These are phyloP conservation scores for Cornus kousa DNA, from an alignment of 148 eudicot species.

Conservation along the genomic window DNA sequence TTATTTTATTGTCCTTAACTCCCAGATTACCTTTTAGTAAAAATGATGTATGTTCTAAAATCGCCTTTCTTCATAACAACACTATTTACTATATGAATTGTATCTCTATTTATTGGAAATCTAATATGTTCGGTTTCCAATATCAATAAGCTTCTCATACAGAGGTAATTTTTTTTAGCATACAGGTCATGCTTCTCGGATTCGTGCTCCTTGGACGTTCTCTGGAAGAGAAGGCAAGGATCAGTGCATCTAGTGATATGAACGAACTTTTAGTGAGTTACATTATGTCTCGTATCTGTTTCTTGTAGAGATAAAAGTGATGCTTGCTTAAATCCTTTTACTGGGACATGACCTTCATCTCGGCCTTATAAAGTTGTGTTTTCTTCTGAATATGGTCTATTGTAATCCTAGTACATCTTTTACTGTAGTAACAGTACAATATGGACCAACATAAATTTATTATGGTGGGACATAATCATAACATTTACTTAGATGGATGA, in stretches of 20 bases:
- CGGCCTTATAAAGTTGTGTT: background rate
- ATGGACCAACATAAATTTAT: background rate
- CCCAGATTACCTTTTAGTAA: background rate
- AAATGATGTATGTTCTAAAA: background rate
- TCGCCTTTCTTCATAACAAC: background rate
- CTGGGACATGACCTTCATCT: background rate
- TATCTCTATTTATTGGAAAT: background rate
- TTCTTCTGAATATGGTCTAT: background rate
- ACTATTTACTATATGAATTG: background rate
- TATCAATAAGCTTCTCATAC: slow-evolving; percentile 19
- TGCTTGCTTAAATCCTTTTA: background rate
- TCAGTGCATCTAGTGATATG: slow-evolving; percentile 93
- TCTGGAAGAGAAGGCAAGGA: slow-evolving; percentile 83
- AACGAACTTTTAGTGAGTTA: slow-evolving; percentile 79
- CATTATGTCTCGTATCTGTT: background rate
- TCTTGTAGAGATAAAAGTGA: background rate
- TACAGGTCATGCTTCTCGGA: slow-evolving; percentile 99
- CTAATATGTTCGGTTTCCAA: background rate
- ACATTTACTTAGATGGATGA: background rate
- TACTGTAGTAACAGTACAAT: background rate
- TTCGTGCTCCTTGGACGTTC: slow-evolving; percentile 92
- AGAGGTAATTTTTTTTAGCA: slow-evolving; percentile 48
- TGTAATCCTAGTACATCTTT: background rate
- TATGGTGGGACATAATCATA: background rate
- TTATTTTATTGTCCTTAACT: too few relatives aligned